Evolutionary conservation across 2,329 filamentous ascomycete genomes (phyloP).

Genomic region (Colletotrichum graminicola): DNA sequence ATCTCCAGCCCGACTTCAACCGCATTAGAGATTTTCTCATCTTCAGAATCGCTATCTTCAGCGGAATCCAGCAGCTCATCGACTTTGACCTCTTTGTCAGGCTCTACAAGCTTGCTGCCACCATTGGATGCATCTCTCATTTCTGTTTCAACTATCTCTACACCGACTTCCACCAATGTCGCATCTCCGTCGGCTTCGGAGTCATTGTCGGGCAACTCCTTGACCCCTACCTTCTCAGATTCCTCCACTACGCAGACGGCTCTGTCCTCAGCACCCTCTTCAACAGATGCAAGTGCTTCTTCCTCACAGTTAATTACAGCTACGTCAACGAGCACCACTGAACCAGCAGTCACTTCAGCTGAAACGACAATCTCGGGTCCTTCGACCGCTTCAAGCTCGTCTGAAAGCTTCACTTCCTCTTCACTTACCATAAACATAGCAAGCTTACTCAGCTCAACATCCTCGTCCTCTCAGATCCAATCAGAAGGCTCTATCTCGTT

Average conservation of each 20-base stretch:
- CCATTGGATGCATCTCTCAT: background rate
- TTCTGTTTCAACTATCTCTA: background rate
- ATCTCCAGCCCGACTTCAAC: too few species aligned
- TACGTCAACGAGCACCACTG: background rate
- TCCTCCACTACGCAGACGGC: too few species aligned
- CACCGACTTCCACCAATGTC: background rate
- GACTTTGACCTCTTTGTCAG: too few species aligned
- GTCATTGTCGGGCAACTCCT: background rate
- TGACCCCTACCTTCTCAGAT: background rate
- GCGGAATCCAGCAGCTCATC: too few species aligned
- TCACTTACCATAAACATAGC: too few species aligned
- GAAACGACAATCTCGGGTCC: background rate
- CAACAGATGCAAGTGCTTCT: background rate
- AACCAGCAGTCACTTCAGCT: background rate
- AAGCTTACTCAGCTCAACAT: too few species aligned
- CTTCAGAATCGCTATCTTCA: too few species aligned
- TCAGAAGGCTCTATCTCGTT: background rate
- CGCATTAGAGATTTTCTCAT: too few species aligned
- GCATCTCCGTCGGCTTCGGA: background rate
- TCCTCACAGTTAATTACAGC: background rate
- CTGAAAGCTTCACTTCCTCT: background rate
- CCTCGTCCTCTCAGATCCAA: too few species aligned
- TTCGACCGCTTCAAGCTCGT: background rate
- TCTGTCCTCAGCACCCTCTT: background rate
- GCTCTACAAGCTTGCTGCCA: too few species aligned